Conservation (phyloP, 1,139 yeast species). For the Entelexis paramagnoliae region DNA sequence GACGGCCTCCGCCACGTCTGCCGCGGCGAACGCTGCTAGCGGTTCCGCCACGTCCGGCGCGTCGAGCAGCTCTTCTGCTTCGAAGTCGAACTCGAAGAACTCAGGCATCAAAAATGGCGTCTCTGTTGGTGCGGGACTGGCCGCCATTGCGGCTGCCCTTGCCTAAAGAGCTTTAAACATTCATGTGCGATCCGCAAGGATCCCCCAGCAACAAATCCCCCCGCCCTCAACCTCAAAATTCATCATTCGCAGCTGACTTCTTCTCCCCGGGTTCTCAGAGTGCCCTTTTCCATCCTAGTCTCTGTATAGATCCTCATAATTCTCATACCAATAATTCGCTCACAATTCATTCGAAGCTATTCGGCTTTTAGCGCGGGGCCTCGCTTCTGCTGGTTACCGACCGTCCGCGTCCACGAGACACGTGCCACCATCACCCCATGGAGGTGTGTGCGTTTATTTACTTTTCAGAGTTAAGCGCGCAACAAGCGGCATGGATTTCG, state of each 20-base stretch:
- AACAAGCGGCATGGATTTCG: no score
- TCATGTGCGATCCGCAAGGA: neutral
- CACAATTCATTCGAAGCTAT: no score
- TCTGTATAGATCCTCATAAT: no score
- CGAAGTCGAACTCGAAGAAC: slow-evolving; percentile 7
- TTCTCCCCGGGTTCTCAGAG: neutral
- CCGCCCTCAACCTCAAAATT: neutral
- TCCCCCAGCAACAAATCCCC: no score
- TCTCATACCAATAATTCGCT: no score
- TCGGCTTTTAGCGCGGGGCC: no score
- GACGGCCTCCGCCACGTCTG: neutral
- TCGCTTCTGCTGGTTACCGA: no score
- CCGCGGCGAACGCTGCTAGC: neutral
- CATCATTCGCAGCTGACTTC: neutral
- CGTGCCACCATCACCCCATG: neutral
- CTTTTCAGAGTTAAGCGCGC: no score
- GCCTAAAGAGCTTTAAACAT: neutral
- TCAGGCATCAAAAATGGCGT: neutral
- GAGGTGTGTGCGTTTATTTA: neutral
- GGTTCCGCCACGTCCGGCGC: slow-evolving; percentile 1
- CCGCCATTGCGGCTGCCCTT: neutral
- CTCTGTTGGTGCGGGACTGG: neutral
- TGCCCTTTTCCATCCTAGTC: no score
- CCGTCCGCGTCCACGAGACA: no score
- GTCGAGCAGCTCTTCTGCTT: slow-evolving; percentile 3